These are phyloP conservation scores for Pyrus hybrid DNA, from an alignment of 331 rosid genomes.

Conservation along the genomic window DNA sequence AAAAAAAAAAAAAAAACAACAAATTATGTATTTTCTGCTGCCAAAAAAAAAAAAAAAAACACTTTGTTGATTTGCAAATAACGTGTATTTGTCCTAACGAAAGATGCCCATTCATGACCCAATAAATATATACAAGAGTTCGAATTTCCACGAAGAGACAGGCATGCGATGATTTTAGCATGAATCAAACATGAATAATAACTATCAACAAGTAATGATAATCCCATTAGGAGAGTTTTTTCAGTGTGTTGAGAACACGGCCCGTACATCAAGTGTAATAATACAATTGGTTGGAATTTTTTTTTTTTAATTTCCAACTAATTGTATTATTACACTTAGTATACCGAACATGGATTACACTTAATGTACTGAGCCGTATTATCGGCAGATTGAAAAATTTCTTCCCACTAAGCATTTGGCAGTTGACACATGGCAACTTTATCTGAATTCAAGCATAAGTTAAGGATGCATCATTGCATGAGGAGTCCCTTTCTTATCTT, in stretches of 20 bases:
- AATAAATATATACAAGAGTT: conserved; percentile 4
- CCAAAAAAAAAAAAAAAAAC: neutral
- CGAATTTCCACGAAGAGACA: conserved; percentile 9
- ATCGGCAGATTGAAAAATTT: rapidly evolving
- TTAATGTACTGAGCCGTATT: too few species aligned
- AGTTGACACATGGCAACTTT: neutral
- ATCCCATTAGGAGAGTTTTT: neutral
- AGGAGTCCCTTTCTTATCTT: conserved; percentile 22
- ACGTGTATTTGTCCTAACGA: neutral
- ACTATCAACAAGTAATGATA: conserved; percentile 1
- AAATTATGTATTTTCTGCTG: too few species aligned
- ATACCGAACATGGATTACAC: too few species aligned
- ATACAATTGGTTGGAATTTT: too few species aligned
- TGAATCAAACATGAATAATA: conserved; percentile 21
- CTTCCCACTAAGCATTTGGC: too few species aligned
- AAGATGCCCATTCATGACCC: too few species aligned
- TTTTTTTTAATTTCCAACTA: too few species aligned
- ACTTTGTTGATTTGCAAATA: neutral
- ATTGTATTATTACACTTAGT: too few species aligned
- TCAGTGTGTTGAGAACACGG: too few species aligned
- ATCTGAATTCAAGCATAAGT: conserved; percentile 26
- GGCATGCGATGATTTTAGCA: conserved; percentile 11
- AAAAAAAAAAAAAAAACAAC: too few species aligned
- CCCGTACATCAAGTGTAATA: too few species aligned
- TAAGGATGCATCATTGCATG: neutral